Evolutionary conservation across 2,329 filamentous ascomycete species (phyloP).

Genomic region (Mariannaea elegans): DNA sequence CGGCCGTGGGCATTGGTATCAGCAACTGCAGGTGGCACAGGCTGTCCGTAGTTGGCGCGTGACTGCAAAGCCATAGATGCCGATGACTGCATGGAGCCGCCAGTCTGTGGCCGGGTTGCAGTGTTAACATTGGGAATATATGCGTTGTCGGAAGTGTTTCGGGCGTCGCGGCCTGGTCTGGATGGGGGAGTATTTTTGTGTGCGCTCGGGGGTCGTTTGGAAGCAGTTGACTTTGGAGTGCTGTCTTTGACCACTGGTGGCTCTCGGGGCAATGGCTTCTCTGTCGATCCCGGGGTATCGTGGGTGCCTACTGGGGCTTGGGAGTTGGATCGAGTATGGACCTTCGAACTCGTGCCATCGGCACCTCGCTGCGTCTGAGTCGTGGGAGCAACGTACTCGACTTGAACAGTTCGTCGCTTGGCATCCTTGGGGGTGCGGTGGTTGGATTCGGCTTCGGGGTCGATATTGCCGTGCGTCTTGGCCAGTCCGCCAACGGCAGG

Average conservation of each 20-base stretch:
- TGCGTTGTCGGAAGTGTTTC: slow-evolving; percentile 51
- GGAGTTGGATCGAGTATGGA: slow-evolving; percentile 40
- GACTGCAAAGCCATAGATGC: slow-evolving; percentile 70
- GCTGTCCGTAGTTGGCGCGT: slow-evolving; percentile 82
- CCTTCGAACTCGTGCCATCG: slow-evolving; percentile 39
- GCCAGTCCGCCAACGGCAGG: slow-evolving; percentile 69
- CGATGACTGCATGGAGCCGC: slow-evolving; percentile 78
- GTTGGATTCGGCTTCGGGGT: slow-evolving; percentile 67
- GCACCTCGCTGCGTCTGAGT: slow-evolving; percentile 82
- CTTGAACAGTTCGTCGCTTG: slow-evolving; percentile 93
- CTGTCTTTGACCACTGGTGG: slow-evolving; percentile 58
- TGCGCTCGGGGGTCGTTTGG: slow-evolving; percentile 58
- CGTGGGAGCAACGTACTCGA: slow-evolving; percentile 94
- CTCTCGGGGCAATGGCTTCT: slow-evolving; percentile 70
- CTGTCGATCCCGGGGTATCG: slow-evolving; percentile 48
- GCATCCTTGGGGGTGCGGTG: slow-evolving; percentile 79
- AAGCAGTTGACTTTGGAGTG: slow-evolving; percentile 48
- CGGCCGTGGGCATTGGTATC: slow-evolving; percentile 89
- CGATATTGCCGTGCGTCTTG: slow-evolving; percentile 79
- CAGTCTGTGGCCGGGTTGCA: slow-evolving; percentile 75
- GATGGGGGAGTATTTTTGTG: slow-evolving; percentile 48
- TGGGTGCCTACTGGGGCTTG: slow-evolving; percentile 55
- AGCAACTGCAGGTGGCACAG: slow-evolving; percentile 85
- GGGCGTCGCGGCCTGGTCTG: slow-evolving; percentile 44
- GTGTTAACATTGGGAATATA: slow-evolving; percentile 55